Conservation (phyloP, 129 eudicot species). For the Silybum marianum region DNA sequence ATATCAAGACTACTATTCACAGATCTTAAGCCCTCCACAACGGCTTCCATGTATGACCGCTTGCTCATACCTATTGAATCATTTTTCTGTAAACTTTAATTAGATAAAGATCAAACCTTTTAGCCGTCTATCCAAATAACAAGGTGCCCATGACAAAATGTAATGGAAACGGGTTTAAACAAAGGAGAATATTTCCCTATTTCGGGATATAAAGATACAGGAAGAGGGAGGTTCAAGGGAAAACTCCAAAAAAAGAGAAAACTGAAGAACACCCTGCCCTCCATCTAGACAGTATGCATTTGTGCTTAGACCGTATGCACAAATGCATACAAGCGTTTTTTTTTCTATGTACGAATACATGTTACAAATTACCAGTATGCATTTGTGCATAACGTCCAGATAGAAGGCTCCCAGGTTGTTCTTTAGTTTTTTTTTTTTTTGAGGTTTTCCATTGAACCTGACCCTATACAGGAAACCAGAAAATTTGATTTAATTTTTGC, state of each 20-base stretch:
- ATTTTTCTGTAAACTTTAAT: conserved; percentile 56
- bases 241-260: no score
- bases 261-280: no score
- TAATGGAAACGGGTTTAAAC: background rate
- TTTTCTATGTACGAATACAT: no score
- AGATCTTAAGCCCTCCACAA: conserved; percentile 77
- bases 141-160: background rate
- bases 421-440: no score
- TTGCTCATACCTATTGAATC: conserved; percentile 87
- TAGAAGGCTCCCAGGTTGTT: no score
- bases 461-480: background rate
- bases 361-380: no score
- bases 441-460: no score
- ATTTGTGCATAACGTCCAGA: no score
- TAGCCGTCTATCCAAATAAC: conserved; percentile 8
- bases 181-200: background rate
- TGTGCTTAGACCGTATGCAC: no score
- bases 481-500: background rate
- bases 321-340: no score
- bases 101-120: conserved; percentile 16
- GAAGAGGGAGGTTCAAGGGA: background rate
- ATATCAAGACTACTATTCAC: conserved; percentile 50
- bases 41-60: conserved; percentile 81
- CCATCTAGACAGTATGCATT: no score
- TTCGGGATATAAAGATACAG: background rate